Evolutionary conservation across 1,284 basidiomycete species (phyloP).

Genomic region (Trichosporon sp.): DNA sequence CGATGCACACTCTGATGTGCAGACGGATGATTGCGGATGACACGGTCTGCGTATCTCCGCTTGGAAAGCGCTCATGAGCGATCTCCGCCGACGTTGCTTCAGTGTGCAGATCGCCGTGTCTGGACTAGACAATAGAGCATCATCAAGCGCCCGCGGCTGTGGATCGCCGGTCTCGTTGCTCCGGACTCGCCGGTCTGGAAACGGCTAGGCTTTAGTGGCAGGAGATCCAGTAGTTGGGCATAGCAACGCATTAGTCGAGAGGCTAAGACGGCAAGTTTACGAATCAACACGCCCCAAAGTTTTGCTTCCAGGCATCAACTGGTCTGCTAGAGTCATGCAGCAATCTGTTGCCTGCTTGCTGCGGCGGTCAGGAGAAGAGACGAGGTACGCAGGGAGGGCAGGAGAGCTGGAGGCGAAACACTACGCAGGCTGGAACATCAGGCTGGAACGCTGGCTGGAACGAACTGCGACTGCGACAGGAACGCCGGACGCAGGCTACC

Average conservation of each 20-base stretch:
- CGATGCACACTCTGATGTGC: no score
- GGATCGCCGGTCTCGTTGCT: neutral
- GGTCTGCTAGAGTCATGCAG: no score
- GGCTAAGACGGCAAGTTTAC: no score
- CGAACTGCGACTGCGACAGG: neutral
- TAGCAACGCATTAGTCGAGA: no score
- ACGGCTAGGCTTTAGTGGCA: no score
- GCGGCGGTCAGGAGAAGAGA: neutral
- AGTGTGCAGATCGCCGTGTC: conserved; percentile 3
- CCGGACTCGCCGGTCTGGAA: no score
- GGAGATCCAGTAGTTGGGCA: no score
- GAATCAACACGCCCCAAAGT: neutral
- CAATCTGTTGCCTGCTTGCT: neutral
- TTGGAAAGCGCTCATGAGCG: no score
- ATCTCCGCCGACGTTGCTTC: neutral
- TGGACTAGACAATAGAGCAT: neutral
- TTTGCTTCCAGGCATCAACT: neutral
- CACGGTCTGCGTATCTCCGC: neutral
- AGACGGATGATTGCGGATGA: no score
- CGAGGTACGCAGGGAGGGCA: neutral
- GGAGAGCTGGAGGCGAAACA: neutral
- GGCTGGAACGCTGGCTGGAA: no score
- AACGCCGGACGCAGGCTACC: neutral
- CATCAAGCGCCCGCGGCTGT: neutral
- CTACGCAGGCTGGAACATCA: no score